phyloP scores from a whole-genome alignment of 768 basidiomycete species.

The Panaeolus cyanescens region DNA sequence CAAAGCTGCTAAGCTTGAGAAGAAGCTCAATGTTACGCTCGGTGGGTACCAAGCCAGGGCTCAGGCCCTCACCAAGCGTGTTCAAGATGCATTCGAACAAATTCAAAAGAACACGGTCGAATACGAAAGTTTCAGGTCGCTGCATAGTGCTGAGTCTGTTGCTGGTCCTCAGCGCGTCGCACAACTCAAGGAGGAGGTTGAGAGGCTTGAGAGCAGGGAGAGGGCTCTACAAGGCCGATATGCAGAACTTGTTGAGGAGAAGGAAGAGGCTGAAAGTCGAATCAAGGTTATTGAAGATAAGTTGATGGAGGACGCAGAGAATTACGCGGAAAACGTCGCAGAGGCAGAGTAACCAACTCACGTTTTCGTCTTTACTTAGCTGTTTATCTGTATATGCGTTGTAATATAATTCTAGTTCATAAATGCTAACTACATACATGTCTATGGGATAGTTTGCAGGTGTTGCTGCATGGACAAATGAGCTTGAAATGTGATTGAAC shows the following conservation, averaged over 20 bases:
- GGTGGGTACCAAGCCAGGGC: slow-evolving; percentile 91
- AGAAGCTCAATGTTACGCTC: slow-evolving; percentile 82
- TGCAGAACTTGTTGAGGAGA: slow-evolving; percentile 77
- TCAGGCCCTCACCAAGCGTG: slow-evolving; percentile 60
- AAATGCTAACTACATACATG: neutral
- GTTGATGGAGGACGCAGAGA: slow-evolving; percentile 85
- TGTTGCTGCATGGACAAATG: neutral
- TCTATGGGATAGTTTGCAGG: neutral
- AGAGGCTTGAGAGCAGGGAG: slow-evolving; percentile 76
- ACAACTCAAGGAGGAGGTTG: slow-evolving; percentile 86
- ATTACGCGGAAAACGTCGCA: slow-evolving; percentile 73
- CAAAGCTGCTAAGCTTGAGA: slow-evolving; percentile 84
- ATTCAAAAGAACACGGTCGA: slow-evolving; percentile 69
- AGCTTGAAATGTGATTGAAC: neutral
- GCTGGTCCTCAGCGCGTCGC: slow-evolving; percentile 79
- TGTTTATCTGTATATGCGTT: slow-evolving; percentile 8
- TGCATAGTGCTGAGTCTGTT: slow-evolving; percentile 72
- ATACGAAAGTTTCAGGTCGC: slow-evolving; percentile 74
- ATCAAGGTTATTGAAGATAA: slow-evolving; percentile 77
- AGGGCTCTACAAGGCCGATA: slow-evolving; percentile 78
- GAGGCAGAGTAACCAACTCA: slow-evolving; percentile 43
- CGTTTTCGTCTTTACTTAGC: slow-evolving; percentile 18
- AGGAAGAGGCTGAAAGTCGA: slow-evolving; percentile 57
- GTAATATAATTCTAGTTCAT: neutral
- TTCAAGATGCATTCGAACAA: slow-evolving; percentile 70